These are phyloP conservation scores for Metschnikowia bowlesiae DNA, from an alignment of 805 yeast species.

Conservation along the genomic window DNA sequence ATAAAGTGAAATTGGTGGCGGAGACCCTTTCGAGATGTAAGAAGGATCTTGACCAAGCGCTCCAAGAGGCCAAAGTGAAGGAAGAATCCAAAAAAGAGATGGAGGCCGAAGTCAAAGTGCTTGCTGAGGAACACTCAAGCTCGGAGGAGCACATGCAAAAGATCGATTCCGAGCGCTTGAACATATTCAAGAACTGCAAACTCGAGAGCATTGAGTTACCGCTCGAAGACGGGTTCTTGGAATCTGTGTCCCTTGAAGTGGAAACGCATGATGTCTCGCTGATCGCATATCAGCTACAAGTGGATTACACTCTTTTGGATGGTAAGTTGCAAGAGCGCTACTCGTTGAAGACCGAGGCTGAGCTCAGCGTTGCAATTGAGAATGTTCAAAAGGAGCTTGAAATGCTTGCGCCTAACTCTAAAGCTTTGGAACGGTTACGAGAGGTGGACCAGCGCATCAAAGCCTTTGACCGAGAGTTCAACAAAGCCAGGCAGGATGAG, in stretches of 20 bases:
- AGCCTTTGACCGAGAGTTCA: conserved; percentile 62
- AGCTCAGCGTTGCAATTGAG: conserved; percentile 30
- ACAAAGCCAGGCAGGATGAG: conserved; percentile 57
- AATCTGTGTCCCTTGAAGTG: conserved; percentile 57
- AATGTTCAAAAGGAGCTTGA: conserved; percentile 37
- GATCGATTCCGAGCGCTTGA: conserved; percentile 50
- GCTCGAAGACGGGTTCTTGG: conserved; percentile 54
- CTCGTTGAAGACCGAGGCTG: conserved; percentile 36
- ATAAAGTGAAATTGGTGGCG: neutral
- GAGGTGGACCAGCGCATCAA: conserved; percentile 61
- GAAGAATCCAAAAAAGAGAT: conserved; percentile 25
- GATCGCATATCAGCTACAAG: conserved; percentile 44
- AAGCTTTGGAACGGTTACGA: conserved; percentile 70
- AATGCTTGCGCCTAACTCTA: conserved; percentile 70
- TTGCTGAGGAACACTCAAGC: conserved; percentile 32
- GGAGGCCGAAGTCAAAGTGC: conserved; percentile 26
- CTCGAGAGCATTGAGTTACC: conserved; percentile 68
- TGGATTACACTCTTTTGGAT: conserved; percentile 51
- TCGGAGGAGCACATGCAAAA: conserved; percentile 53
- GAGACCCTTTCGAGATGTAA: conserved; percentile 12
- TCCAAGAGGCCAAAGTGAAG: conserved; percentile 21
- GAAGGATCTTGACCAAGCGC: conserved; percentile 31
- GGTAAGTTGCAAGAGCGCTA: conserved; percentile 40
- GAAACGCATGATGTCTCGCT: conserved; percentile 33
- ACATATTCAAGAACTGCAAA: conserved; percentile 66